A percentile compares a stretch with the other conserved stretches of the same genome.
These are phyloP conservation scores for Leptosphaerulina australis DNA, from an alignment of 2,329 filamentous ascomycete genomes.

Conservation along the genomic window DNA sequence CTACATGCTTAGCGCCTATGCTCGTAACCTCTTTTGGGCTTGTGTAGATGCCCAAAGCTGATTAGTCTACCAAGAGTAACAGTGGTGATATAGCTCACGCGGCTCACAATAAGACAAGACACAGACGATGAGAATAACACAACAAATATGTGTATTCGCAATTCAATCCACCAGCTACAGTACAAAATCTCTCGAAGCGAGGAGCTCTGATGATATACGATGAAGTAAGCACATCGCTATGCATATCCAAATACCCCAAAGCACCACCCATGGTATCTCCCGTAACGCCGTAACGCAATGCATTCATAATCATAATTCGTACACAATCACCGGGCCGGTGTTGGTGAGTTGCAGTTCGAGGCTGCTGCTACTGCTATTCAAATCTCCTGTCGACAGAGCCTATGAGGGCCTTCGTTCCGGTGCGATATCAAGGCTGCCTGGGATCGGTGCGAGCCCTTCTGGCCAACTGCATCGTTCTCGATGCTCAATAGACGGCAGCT, in stretches of 20 bases:
- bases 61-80: background rate
- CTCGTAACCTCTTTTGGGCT: background rate
- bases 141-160: background rate
- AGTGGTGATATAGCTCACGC: background rate
- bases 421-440: conserved; percentile 7
- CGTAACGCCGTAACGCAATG: conserved; percentile 23
- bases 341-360: background rate
- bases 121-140: background rate
- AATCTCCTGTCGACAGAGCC: conserved; percentile 9
- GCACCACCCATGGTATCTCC: conserved; percentile 26
- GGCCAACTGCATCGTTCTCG: conserved; percentile 42
- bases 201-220: background rate
- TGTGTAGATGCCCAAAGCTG: background rate
- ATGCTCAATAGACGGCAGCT: conserved; percentile 39
- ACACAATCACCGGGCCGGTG: background rate
- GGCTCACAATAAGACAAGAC: background rate
- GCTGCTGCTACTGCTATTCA: conserved; percentile 5
- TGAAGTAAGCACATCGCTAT: background rate
- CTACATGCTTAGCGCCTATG: background rate
- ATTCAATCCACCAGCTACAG: background rate
- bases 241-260: conserved; percentile 6
- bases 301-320: conserved; percentile 17
- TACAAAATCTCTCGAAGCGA: background rate
- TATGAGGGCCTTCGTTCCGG: conserved; percentile 7
- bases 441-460: conserved; percentile 29